phyloP scores from a whole-genome alignment of 306 rosid species.

The Quillaja saponaria region DNA sequence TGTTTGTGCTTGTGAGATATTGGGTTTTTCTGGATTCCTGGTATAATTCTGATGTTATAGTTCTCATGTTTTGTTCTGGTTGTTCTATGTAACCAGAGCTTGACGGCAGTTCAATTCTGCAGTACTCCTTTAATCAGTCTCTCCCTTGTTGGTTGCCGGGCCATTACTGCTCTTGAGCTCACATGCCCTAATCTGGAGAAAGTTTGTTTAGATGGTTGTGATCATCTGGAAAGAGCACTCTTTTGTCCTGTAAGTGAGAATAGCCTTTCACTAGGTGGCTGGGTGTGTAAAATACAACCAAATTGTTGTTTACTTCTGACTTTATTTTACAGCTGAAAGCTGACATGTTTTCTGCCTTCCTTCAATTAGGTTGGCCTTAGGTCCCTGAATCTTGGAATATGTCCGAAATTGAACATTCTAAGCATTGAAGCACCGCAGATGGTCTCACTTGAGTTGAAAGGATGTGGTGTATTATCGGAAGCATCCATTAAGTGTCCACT shows the following conservation, averaged over 20 bases:
- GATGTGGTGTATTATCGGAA: slow-evolving; percentile 89
- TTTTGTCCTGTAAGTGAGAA: slow-evolving; percentile 80
- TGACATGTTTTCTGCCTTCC: slow-evolving; percentile 17
- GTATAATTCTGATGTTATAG: slow-evolving; percentile 26
- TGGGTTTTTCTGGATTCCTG: slow-evolving; percentile 11
- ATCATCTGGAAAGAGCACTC: slow-evolving; percentile 81
- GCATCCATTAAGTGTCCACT: slow-evolving; percentile 91
- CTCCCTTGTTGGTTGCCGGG: slow-evolving; percentile 95
- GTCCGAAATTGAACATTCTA: slow-evolving; percentile 82
- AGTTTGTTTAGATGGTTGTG: slow-evolving; percentile 95
- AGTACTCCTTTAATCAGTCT: slow-evolving; percentile 77
- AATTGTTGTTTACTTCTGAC: too few species aligned
- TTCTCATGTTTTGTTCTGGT: too few species aligned
- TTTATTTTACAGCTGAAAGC: background rate
- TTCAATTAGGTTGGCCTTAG: slow-evolving; percentile 82
- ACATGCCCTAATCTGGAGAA: slow-evolving; percentile 80
- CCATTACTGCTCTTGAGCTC: slow-evolving; percentile 72
- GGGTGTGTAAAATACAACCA: too few species aligned
- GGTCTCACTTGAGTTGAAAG: slow-evolving; percentile 92
- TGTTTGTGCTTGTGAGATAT: slow-evolving; percentile 22
- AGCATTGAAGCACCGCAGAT: slow-evolving; percentile 70
- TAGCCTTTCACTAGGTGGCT: background rate
- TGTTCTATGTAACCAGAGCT: slow-evolving; percentile 70
- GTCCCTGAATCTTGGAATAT: slow-evolving; percentile 88
- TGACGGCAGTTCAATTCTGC: slow-evolving; percentile 73